Percentiles rank a stretch among this genome's conserved stretches.
phyloP scores from a whole-genome alignment of 2,329 filamentous ascomycete genomes.

The Zasmidium cellare region DNA sequence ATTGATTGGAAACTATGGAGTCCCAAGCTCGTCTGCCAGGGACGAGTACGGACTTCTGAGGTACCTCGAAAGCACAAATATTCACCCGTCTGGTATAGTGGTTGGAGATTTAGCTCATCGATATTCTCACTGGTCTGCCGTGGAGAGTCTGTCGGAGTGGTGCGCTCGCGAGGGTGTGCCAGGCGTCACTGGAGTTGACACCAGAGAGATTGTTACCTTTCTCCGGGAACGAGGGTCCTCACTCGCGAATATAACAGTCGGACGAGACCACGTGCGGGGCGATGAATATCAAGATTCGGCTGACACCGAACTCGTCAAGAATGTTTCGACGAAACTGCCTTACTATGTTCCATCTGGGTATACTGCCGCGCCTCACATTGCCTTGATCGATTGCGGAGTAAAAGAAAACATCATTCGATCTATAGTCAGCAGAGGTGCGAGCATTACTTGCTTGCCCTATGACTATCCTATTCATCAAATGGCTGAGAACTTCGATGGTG shows the following conservation, averaged over 20 bases:
- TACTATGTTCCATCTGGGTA: slow-evolving; percentile 88
- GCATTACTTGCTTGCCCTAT: slow-evolving; percentile 91
- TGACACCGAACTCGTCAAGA: slow-evolving; percentile 93
- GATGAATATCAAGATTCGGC: slow-evolving; percentile 93
- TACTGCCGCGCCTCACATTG: slow-evolving; percentile 85
- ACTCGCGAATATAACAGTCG: slow-evolving; percentile 88
- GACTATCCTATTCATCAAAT: slow-evolving; percentile 99
- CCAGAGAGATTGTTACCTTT: slow-evolving; percentile 91
- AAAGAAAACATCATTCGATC: slow-evolving; percentile 99
- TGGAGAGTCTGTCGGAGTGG: slow-evolving; percentile 90
- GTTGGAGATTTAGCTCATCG: slow-evolving; percentile 90
- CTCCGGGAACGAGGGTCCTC: slow-evolving; percentile 96
- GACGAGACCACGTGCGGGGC: slow-evolving; percentile 97
- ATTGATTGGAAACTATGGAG: slow-evolving; percentile 97
- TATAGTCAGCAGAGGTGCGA: slow-evolving; percentile 85
- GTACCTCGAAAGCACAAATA: slow-evolving; percentile 97
- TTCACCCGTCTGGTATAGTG: slow-evolving; percentile 93
- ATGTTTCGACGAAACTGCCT: slow-evolving; percentile 95
- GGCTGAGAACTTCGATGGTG: slow-evolving; percentile 93
- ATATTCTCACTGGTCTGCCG: slow-evolving; percentile 98
- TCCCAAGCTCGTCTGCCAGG: slow-evolving; percentile 79
- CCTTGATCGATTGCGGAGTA: slow-evolving; percentile 95
- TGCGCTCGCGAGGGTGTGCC: slow-evolving; percentile 95
- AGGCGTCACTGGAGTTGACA: slow-evolving; percentile 95
- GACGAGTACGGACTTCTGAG: slow-evolving; percentile 90